Conservation (phyloP, 78 protist species). For the Chrysochromulina tobinii region DNA sequence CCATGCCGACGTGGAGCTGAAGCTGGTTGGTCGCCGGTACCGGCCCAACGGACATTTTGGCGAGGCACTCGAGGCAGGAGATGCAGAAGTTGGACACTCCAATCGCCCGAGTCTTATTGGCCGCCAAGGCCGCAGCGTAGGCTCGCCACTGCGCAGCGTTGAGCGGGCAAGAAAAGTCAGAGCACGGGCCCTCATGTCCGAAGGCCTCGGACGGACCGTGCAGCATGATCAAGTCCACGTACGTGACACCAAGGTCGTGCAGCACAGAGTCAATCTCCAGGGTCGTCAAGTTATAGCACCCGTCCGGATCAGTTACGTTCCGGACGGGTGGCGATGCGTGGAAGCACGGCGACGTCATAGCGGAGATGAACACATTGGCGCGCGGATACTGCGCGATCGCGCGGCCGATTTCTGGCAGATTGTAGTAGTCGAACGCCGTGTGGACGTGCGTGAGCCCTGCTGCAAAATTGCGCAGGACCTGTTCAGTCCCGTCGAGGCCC, state of each 20-base stretch:
- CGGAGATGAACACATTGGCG: no score
- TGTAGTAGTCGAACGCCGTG: no score
- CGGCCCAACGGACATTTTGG: not conserved
- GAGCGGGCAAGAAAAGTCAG: not conserved
- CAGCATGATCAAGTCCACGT: not conserved
- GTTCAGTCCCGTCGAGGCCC: no score
- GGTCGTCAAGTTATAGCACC: not conserved
- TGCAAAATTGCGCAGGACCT: no score
- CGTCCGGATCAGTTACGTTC: not conserved
- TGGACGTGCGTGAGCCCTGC: no score
- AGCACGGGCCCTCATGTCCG: no score
- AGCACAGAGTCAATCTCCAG: not conserved
- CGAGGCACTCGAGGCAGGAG: not conserved
- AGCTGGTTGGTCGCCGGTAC: not conserved
- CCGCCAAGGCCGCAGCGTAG: not conserved
- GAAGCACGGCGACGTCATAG: no score
- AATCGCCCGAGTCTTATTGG: not conserved
- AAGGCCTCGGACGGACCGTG: not conserved
- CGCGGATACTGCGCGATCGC: no score
- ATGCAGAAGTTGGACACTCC: not conserved
- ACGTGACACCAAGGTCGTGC: not conserved
- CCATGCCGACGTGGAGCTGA: not conserved
- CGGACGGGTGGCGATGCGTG: no score
- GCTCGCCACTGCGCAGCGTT: not conserved
- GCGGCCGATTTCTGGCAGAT: no score